phyloP scores from a whole-genome alignment of 2,329 filamentous ascomycete species.

The Sporothrix curviconia region DNA sequence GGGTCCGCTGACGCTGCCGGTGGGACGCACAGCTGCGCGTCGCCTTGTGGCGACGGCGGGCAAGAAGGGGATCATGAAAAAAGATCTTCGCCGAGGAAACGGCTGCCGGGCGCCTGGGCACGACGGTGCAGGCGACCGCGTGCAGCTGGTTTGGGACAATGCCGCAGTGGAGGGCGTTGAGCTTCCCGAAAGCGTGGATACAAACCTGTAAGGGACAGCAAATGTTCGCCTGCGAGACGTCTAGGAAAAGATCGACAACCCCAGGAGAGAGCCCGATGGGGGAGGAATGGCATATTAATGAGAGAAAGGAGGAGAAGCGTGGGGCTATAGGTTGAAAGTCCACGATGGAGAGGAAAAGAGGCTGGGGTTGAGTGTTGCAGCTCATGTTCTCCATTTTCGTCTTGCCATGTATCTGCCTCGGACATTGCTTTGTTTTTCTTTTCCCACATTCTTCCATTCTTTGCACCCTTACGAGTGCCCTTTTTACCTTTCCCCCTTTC shows the following conservation, averaged over 20 bases:
- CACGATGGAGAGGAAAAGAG: too few relatives aligned
- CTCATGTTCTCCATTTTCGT: too few relatives aligned
- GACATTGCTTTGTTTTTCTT: too few relatives aligned
- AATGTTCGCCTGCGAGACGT: too few relatives aligned
- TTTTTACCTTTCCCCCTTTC: background rate
- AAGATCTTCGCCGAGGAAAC: conserved; percentile 82
- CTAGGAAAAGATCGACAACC: background rate
- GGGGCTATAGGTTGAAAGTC: too few relatives aligned
- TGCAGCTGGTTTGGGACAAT: conserved; percentile 91
- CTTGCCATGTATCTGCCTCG: too few relatives aligned
- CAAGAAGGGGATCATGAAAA: conserved; percentile 89
- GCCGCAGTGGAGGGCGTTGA: conserved; percentile 78
- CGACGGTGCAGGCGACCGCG: conserved; percentile 70
- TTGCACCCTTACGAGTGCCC: too few relatives aligned
- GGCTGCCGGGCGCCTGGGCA: conserved; percentile 87
- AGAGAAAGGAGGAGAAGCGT: too few relatives aligned
- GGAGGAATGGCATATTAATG: too few relatives aligned
- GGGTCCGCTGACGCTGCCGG: conserved; percentile 78
- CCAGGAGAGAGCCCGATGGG: too few relatives aligned
- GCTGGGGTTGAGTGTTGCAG: too few relatives aligned
- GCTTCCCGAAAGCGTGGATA: conserved; percentile 70
- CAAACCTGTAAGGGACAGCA: conserved; percentile 39
- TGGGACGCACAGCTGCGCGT: conserved; percentile 79
- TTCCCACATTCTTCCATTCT: too few relatives aligned
- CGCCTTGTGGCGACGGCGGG: conserved; percentile 83